Base-by-base conservation (phyloP, 345 rosid species). In the Isatis tinctoria region DNA sequence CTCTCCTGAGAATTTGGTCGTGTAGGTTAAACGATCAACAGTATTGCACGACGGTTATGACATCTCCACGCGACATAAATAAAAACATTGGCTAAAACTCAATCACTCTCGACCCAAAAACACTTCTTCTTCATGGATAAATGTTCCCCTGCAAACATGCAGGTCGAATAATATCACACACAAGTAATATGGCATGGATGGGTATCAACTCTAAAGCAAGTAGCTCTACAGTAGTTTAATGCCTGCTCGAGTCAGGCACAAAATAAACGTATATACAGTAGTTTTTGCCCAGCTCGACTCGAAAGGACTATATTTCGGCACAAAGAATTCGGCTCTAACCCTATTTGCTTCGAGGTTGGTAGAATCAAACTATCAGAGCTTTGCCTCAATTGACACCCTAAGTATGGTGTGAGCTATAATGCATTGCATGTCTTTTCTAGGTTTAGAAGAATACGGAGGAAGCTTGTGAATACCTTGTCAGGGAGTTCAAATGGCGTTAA, bases 391-490 rank as follows among this genome's bases (percentile, higher is more conserved):
- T 43, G 70, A 60, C 47, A 54, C 59, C 65, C 47, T 73, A 20
- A 30, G 10, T 5, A 73, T 18, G 35, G 39, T 54, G n/a, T 56
- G 49, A 73, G 58, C 26, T 48, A n/a, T n/a, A 60, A 39, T 32
- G 64, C 57, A 27, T 11, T 32, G 39, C 51, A 61, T 61, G 65
- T 47, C 49, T 43, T 13, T 49, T 49, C 60, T 39, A 67, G 27
- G 26, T 13, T 60, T 10, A 28, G 32, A 24, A 41, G 35, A 30
- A 51, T 37, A 14, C 14, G 0, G 9, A 12, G 35, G 75, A 27
- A 69, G 56, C 8, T 51, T 53, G 41, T 69, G 60, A 66, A 27
- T 72, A 82, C 91, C 86, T 77, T 78, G 37, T 44, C 51, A 53
- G 43, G 70, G 75, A 44, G 60, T 27, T 63, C 70, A 67, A 74